Conservation (phyloP, 306 rosid species). For the Quercus rubra region DNA sequence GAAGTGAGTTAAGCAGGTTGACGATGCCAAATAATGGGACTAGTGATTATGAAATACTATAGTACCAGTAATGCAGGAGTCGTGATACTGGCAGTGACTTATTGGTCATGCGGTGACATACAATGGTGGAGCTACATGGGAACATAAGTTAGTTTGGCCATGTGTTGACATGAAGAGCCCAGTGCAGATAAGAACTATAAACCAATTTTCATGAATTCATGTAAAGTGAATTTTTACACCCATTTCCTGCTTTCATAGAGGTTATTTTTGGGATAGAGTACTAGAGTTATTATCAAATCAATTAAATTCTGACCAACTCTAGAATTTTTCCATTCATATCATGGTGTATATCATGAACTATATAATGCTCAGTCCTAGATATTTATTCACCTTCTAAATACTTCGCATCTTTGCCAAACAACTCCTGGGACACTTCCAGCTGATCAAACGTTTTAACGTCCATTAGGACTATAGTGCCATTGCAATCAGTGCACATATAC, state of each 20-base stretch:
- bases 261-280: neutral
- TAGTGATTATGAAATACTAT: neutral
- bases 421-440: constrained; percentile 69
- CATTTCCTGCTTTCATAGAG: neutral
- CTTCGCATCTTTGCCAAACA: constrained; percentile 64
- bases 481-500: constrained; percentile 84
- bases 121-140: neutral
- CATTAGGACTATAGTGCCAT: constrained; percentile 76
- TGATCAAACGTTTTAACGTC: constrained; percentile 79
- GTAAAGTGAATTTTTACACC: neutral
- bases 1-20: neutral
- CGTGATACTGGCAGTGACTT: neutral
- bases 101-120: neutral
- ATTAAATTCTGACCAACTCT: neutral
- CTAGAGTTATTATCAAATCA: neutral
- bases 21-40: neutral
- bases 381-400: constrained; percentile 56
- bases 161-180: neutral
- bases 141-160: neutral
- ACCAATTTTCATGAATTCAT: neutral
- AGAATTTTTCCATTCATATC: neutral
- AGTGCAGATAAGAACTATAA: neutral
- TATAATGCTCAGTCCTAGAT: neutral
- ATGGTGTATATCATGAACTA: constrained; percentile 6
- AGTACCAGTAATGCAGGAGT: neutral